phyloP scores from a whole-genome alignment of 2,329 filamentous ascomycete species.

The Fusarium sublunatum region DNA sequence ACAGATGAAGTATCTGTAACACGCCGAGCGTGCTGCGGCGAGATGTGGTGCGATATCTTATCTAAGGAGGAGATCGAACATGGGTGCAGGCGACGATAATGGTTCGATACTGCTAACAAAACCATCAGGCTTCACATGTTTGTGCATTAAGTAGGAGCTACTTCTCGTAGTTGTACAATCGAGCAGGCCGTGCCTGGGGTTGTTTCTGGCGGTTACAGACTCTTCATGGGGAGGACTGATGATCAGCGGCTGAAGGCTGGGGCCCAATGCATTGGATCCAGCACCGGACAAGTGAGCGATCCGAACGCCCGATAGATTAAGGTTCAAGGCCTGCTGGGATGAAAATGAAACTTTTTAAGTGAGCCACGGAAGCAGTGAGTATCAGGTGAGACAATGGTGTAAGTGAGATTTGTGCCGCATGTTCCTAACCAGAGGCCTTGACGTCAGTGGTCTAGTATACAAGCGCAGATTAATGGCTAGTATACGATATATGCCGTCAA shows the following conservation, averaged over 20 bases:
- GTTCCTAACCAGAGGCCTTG: conserved; percentile 11
- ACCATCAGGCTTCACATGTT: conserved; percentile 6
- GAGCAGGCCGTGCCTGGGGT: conserved; percentile 13
- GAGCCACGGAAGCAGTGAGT: conserved; percentile 25
- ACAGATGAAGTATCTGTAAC: conserved; percentile 31
- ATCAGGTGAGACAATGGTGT: conserved; percentile 32
- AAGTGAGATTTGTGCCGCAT: conserved; percentile 21
- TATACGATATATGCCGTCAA: not conserved
- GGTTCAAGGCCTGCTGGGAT: conserved; percentile 31
- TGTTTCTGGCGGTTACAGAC: conserved; percentile 3
- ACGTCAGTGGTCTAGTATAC: conserved; percentile 4
- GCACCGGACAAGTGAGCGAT: conserved; percentile 32
- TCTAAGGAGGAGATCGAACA: conserved; percentile 33
- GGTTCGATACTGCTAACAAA: conserved; percentile 37
- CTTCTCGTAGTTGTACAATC: conserved; percentile 1
- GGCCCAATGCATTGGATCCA: conserved; percentile 13
- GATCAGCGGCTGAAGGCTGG: conserved; percentile 13
- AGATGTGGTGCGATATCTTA: conserved; percentile 43
- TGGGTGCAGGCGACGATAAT: conserved; percentile 31
- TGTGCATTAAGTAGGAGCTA: conserved; percentile 11
- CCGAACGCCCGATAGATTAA: conserved; percentile 16
- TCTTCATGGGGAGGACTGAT: conserved; percentile 4
- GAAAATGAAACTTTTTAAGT: conserved; percentile 39
- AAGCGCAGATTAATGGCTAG: too few species aligned
- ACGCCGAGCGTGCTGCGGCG: conserved; percentile 19